Evolutionary conservation across 768 basidiomycete species (phyloP).

Genomic region (Cystobasidiopsis lactophilus): DNA sequence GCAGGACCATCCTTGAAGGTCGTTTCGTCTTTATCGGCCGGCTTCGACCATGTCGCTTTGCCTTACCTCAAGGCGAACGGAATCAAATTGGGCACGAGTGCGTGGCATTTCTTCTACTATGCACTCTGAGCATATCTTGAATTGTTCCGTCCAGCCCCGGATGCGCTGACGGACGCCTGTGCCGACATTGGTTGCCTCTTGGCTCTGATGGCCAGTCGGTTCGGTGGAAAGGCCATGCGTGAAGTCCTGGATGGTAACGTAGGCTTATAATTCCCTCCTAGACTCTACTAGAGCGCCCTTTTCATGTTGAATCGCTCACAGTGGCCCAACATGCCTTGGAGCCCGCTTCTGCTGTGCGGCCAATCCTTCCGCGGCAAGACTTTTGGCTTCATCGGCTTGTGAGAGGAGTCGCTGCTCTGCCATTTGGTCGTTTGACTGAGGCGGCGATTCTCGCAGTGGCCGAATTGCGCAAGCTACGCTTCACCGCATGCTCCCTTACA

Average conservation of each 20-base stretch:
- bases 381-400: conserved; percentile 82
- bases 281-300: neutral
- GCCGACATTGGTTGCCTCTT: conserved; percentile 82
- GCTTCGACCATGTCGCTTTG: conserved; percentile 53
- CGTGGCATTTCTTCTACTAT: neutral
- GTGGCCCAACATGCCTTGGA: conserved; percentile 65
- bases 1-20: conserved; percentile 54
- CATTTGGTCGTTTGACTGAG: too few relatives aligned
- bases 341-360: conserved; percentile 63
- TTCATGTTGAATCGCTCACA: conserved; percentile 21
- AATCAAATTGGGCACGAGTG: conserved; percentile 56
- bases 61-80: conserved; percentile 36
- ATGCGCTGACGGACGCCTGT: conserved; percentile 80
- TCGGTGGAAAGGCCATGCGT: conserved; percentile 33
- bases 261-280: too few relatives aligned
- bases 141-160: conserved; percentile 33
- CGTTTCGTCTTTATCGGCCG: conserved; percentile 79
- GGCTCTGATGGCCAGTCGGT: conserved; percentile 76
- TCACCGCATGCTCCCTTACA: conserved; percentile 57
- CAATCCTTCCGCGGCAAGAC: conserved; percentile 31
- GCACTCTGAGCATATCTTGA: neutral
- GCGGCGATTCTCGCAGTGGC: neutral
- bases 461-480: conserved; percentile 75
- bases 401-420: conserved; percentile 25
- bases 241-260: neutral